Conservation (phyloP, 2,329 filamentous ascomycete species). For the Phaeosphaeria sp. region DNA sequence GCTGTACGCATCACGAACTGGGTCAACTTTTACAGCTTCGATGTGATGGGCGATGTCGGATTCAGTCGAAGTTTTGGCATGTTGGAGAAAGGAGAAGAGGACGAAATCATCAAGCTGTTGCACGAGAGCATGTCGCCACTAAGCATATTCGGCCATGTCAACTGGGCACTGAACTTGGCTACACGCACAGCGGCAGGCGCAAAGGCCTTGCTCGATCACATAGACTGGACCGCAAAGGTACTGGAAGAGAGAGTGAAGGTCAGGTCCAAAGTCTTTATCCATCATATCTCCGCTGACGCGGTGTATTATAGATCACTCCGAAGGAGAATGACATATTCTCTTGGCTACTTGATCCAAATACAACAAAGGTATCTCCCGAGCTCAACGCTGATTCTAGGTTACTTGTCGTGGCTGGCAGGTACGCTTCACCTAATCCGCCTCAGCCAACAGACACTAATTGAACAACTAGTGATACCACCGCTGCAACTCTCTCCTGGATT, state of each 20-base stretch:
- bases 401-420: slow-evolving; percentile 41
- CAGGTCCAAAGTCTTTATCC: not conserved
- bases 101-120: slow-evolving; percentile 31
- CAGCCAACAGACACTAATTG: not conserved
- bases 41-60: slow-evolving; percentile 57
- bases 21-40: slow-evolving; percentile 54
- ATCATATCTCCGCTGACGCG: slow-evolving; percentile 1
- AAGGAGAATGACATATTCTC: slow-evolving; percentile 38
- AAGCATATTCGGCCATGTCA: slow-evolving; percentile 28
- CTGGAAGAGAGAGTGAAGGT: slow-evolving; percentile 37
- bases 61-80: slow-evolving; percentile 52
- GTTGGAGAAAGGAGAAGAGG: slow-evolving; percentile 38
- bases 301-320: slow-evolving; percentile 19
- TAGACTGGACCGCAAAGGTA: slow-evolving; percentile 31
- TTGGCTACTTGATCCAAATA: slow-evolving; percentile 28
- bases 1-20: slow-evolving; percentile 38
- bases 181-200: slow-evolving; percentile 23
- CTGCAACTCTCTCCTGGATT: slow-evolving; percentile 37
- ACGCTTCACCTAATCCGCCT: slow-evolving; percentile 1
- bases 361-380: slow-evolving; percentile 25
- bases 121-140: slow-evolving; percentile 32
- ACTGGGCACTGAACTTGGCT: slow-evolving; percentile 27
- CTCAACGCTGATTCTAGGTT: slow-evolving; percentile 37
- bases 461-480: slow-evolving; percentile 33
- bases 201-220: slow-evolving; percentile 30